Base-by-base conservation (phyloP, 2,329 filamentous ascomycete genomes). In the Cladosporium sp. region DNA sequence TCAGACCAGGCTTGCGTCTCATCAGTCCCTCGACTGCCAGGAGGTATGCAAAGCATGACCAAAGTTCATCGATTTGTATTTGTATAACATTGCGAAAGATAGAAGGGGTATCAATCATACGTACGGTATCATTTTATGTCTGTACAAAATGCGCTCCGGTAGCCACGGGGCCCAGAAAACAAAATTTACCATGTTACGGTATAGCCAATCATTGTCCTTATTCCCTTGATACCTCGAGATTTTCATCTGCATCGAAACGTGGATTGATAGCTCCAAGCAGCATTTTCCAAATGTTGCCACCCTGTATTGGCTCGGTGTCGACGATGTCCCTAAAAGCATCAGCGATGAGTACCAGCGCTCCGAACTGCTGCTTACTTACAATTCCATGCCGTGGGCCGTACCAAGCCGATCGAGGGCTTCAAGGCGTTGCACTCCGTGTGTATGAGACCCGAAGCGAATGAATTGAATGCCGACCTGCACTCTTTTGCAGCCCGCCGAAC, bases 251-350 rank as follows among this genome's bases (percentile, higher is more conserved):
- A 28, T 69, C 68, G 40, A 66, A 69, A 26, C 56, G 59, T 2
- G 28, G 14, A n/a, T 68, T 68, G 65, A 68, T 68, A 11, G 66
- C 64, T 21, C 72, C 72, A n/a, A 71, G 66, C 18, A 74, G 68
- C 69, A 73, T 72, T 49, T 73, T 74, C 68, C 70, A 74, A 5
- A 73, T 65, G 35, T 74, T 72, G n/a, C 72, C 72, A 31, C 21
- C 12, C 37, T 67, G 29, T 3, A 64, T 37, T 7, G 65, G 67
- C 18, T 70, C 71, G 14, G 65, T 67, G 49, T 74, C 72, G 23
- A 72, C 65, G 35, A 74, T 72, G 50, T 74, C 72, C 28, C 72
- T 68, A 18, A 7, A 18, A 46, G 29, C 7, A n/a, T 57, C 31
- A 58, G 50, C 29, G 29, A 31, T 31, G 29, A 31, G 29, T 31